phyloP scores from a whole-genome alignment of 2,329 filamentous ascomycete species.

The Alternaria ethzedia region DNA sequence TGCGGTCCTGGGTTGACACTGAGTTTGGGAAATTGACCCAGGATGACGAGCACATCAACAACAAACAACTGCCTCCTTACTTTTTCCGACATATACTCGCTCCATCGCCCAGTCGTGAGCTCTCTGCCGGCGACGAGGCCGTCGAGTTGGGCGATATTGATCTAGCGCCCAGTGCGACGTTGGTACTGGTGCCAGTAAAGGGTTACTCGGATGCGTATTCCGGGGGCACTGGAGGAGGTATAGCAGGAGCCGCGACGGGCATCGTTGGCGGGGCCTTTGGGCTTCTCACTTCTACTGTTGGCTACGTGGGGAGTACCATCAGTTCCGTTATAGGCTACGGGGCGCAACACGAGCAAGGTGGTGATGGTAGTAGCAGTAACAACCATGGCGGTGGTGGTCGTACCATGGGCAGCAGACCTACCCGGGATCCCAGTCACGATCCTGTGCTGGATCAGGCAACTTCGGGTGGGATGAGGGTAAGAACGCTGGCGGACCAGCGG shows the following conservation, averaged over 20 bases:
- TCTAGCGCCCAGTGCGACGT: slow-evolving; percentile 78
- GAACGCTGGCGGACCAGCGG: slow-evolving; percentile 54
- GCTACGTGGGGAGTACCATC: slow-evolving; percentile 41
- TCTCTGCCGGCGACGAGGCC: slow-evolving; percentile 77
- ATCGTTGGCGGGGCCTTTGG: slow-evolving; percentile 44
- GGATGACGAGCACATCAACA: slow-evolving; percentile 28
- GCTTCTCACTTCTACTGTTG: slow-evolving; percentile 43
- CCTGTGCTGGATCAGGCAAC: slow-evolving; percentile 19
- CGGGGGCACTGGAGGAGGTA: slow-evolving; percentile 34
- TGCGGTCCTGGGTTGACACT: slow-evolving; percentile 77
- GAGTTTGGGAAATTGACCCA: slow-evolving; percentile 34
- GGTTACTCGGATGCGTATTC: slow-evolving; percentile 66
- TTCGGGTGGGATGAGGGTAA: slow-evolving; percentile 45
- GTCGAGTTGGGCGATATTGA: slow-evolving; percentile 72
- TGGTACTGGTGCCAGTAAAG: slow-evolving; percentile 78
- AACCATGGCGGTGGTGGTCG: not conserved
- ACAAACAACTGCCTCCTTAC: slow-evolving; percentile 63
- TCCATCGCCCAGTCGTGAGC: slow-evolving; percentile 74
- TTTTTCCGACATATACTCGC: slow-evolving; percentile 84
- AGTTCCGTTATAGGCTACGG: slow-evolving; percentile 38
- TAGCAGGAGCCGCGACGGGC: slow-evolving; percentile 41
- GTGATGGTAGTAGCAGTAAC: not conserved
- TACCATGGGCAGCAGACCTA: slow-evolving; percentile 15
- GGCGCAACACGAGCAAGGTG: slow-evolving; percentile 13
- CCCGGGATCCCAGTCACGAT: slow-evolving; percentile 11